Evolutionary conservation across 345 rosid species (phyloP), one percentile per base, ranked within the genome.

Genomic region (Eucalyptus pauciflora): DNA sequence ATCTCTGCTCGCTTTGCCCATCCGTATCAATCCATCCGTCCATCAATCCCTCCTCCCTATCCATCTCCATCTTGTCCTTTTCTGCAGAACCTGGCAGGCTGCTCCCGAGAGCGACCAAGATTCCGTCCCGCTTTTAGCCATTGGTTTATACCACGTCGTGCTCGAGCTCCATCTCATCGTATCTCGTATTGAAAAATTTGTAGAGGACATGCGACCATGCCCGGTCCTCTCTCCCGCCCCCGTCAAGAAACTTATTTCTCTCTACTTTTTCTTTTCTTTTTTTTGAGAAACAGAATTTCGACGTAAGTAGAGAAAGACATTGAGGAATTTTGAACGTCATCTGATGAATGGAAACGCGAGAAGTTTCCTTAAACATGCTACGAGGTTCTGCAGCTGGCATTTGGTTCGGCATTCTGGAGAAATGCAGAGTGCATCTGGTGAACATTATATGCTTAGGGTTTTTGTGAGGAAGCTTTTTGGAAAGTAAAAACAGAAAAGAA

Each of bases 401-500:
- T 4, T 16, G 41, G 41, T 67, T n/a, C 18, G 76, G 37, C 31
- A 15, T 67, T 67, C 9, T 7, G 20, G 41, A 10, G 76, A 64
- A 15, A n/a, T n/a, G 37, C 41, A 64, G 0, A 62, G 69, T 27
- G n/a, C 29, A 5, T 1, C 25, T 25, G 13, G n/a, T 27, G n/a
- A 60, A 60, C 7, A 60, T 12, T 29, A 14, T 62, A n/a, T 14
- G 67, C 67, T 27, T 25, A 25, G 15, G 1, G n/a, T 11, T 60
- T 60, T 12, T 27, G 67, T 25, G 27, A 64, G 0, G 9, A 29
- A 0, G 16, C 4, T 29, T 64, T 13, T 4, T 56, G 1, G 0
- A n/a, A 14, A 7, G 8, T 29, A 64, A 29, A 3, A 29, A 64
- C 33, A 29, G 31, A 64, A 14, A 64, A n/a, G 37, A 64, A 14